These are phyloP conservation scores for Penicillium subrubescens DNA, from an alignment of 495 filamentous ascomycete genomes.

Conservation along the genomic window DNA sequence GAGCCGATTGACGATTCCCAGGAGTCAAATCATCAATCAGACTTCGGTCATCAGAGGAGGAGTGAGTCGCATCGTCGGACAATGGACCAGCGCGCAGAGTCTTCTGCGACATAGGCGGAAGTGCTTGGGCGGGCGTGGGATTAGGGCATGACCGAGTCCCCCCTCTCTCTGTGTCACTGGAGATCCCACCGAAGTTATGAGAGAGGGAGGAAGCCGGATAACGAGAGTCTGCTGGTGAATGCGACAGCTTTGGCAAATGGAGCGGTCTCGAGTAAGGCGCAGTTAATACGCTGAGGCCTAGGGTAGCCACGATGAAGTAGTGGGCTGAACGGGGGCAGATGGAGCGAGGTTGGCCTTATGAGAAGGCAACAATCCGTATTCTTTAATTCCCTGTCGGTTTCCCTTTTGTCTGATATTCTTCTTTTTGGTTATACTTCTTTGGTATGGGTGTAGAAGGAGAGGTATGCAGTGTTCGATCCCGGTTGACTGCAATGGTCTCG, in stretches of 20 bases:
- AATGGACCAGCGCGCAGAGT: slow-evolving; percentile 35
- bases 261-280: slow-evolving; percentile 29
- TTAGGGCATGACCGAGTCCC: slow-evolving; percentile 50
- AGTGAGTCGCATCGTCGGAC: slow-evolving; percentile 32
- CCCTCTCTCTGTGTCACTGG: slow-evolving; percentile 42
- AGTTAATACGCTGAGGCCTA: slow-evolving; percentile 44
- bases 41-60: slow-evolving; percentile 23
- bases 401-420: neutral
- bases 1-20: slow-evolving; percentile 25
- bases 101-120: slow-evolving; percentile 54
- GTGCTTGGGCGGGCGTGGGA: slow-evolving; percentile 28
- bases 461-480: neutral
- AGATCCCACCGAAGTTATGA: slow-evolving; percentile 40
- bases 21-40: slow-evolving; percentile 32
- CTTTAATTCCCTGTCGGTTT: neutral
- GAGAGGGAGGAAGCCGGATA: slow-evolving; percentile 44
- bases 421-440: neutral
- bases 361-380: neutral
- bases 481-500: neutral
- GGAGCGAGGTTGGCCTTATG: neutral
- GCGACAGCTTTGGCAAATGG: slow-evolving; percentile 37
- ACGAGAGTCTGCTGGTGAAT: slow-evolving; percentile 31
- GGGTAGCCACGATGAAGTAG: slow-evolving; percentile 45
- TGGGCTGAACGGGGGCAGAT: slow-evolving; percentile 9
- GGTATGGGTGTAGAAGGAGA: neutral